phyloP scores from a whole-genome alignment of 2,329 filamentous ascomycete species.

The Aspergillus aculeatus region DNA sequence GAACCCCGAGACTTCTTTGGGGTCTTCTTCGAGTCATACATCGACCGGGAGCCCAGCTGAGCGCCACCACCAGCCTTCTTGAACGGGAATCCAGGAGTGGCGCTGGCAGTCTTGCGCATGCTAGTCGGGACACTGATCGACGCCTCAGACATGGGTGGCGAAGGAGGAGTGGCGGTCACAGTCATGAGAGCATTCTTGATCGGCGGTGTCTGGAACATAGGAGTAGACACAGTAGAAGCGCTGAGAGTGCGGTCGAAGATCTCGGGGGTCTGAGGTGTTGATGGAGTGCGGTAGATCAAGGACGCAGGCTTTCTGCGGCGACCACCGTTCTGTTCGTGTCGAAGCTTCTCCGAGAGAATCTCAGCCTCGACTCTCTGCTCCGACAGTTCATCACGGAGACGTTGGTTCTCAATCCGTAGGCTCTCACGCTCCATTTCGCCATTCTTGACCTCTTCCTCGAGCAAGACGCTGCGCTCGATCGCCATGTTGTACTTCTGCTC shows the following conservation, averaged over 20 bases:
- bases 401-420: conserved; percentile 85
- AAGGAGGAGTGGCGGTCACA: conserved; percentile 78
- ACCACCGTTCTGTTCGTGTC: conserved; percentile 60
- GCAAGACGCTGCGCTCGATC: conserved; percentile 86
- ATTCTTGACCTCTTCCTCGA: conserved; percentile 90
- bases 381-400: conserved; percentile 83
- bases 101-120: conserved; percentile 53
- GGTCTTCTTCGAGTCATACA: conserved; percentile 38
- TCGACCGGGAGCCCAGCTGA: conserved; percentile 53
- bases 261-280: conserved; percentile 61
- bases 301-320: conserved; percentile 53
- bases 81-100: conserved; percentile 50
- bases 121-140: conserved; percentile 64
- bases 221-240: conserved; percentile 80
- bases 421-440: conserved; percentile 89
- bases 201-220: conserved; percentile 84
- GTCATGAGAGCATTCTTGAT: conserved; percentile 65
- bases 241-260: conserved; percentile 74
- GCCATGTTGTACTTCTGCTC: conserved; percentile 96
- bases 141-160: conserved; percentile 87
- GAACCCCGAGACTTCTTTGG: conserved; percentile 51
- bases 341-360: conserved; percentile 90
- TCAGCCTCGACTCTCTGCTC: conserved; percentile 94
- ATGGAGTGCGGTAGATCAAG: conserved; percentile 46
- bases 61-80: conserved; percentile 48